phyloP scores from a whole-genome alignment of 2,329 filamentous ascomycete species.

The Canariomyces notabilis region DNA sequence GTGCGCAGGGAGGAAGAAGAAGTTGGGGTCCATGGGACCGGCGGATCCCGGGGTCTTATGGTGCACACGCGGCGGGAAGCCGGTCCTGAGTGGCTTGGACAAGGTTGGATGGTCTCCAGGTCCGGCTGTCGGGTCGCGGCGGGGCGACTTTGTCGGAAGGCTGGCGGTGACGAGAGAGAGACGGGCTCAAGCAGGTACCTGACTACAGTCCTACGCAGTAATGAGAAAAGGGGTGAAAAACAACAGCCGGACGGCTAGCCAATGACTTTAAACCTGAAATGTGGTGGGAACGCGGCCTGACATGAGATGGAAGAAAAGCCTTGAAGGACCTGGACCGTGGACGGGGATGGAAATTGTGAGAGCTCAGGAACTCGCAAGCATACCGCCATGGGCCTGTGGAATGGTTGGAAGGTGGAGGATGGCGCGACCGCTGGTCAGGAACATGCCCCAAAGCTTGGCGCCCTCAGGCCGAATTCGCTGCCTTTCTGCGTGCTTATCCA shows the following conservation, averaged over 20 bases:
- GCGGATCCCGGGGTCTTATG: slow-evolving; percentile 12
- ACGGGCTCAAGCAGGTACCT: not conserved
- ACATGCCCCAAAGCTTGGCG: not conserved
- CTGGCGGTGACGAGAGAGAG: slow-evolving; percentile 6
- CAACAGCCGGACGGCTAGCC: not conserved
- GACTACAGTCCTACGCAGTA: not conserved
- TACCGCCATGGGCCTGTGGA: not conserved
- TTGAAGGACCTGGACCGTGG: not conserved
- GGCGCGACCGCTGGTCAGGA: slow-evolving; percentile 3
- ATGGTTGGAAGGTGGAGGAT: not conserved
- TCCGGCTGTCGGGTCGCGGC: slow-evolving; percentile 19
- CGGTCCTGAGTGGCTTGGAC: slow-evolving; percentile 10
- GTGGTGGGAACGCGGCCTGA: not conserved
- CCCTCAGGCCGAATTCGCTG: slow-evolving; percentile 1
- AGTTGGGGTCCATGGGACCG: slow-evolving; percentile 18
- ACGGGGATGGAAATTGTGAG: not conserved
- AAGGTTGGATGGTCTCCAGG: slow-evolving; percentile 9
- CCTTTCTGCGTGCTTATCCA: not conserved
- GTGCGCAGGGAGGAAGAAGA: slow-evolving; percentile 7
- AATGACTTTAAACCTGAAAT: too few species aligned
- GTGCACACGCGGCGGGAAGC: slow-evolving; percentile 2
- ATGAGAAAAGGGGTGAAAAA: not conserved
- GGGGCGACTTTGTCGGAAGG: slow-evolving; percentile 12
- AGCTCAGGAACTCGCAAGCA: not conserved
- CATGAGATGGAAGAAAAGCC: too few species aligned